Percentiles rank a stretch among this genome's conserved stretches.
phyloP scores from a whole-genome alignment of 2,329 filamentous ascomycete species.

The Fusarium camptoceras region DNA sequence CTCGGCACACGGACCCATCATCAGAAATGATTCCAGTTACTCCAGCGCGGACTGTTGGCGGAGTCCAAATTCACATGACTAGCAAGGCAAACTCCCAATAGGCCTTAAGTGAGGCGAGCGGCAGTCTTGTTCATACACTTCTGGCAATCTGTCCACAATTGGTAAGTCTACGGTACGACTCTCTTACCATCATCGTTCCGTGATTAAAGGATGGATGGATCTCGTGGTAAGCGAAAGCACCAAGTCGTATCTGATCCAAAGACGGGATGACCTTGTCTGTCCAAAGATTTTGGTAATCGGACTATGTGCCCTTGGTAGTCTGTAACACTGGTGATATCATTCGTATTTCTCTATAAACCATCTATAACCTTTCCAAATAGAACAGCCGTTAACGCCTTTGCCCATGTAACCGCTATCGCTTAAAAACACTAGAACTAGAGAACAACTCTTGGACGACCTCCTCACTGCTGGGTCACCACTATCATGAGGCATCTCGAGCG shows the following conservation, averaged over 20 bases:
- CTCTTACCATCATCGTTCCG: background rate
- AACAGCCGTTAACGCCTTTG: slow-evolving; percentile 16
- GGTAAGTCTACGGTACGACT: background rate
- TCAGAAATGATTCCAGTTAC: background rate
- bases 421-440: background rate
- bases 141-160: background rate
- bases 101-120: background rate
- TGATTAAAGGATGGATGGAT: background rate
- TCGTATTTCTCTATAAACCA: background rate
- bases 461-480: background rate
- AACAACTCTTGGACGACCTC: background rate
- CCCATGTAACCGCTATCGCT: background rate
- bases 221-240: background rate
- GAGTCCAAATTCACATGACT: slow-evolving; percentile 10
- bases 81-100: background rate
- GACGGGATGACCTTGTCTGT: background rate
- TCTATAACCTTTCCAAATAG: background rate
- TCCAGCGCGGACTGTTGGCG: background rate
- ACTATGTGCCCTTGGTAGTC: background rate
- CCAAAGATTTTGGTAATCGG: background rate
- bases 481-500: background rate
- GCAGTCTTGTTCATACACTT: background rate
- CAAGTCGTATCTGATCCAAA: background rate
- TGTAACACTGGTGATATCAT: slow-evolving; percentile 5
- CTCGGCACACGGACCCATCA: background rate